Evolutionary conservation across 768 basidiomycete species (phyloP), one percentile per base, ranked within the genome.

Genomic region (Rhizopogon vulgaris): DNA sequence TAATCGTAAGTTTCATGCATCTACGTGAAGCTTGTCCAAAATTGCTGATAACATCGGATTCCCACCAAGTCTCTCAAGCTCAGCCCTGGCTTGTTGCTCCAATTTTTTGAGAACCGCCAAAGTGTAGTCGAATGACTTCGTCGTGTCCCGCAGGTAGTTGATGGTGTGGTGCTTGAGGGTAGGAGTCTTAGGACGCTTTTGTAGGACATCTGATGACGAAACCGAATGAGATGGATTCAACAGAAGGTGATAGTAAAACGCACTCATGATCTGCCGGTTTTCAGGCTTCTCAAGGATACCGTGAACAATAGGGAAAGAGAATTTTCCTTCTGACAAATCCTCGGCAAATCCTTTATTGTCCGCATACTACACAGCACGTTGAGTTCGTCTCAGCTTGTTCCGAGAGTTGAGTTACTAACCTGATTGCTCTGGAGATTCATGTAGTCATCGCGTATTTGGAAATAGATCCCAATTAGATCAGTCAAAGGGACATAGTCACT

Each of bases 271-370:
- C 66, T 87, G 87, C 32, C 83, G 78, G 67, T 91, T 92, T 0
- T 83, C 77, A 10, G 73, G 75, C 63, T 93, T 83, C 6, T 88
- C 79, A 28, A 87, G 83, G 42, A 97, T 85, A 17, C 88, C 84
- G 66, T 97, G 95, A 1, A 98, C 85, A 30, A 97, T 77, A 0
- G 94, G 94, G 70, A 98, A 98, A 3, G 91, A 94, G 73, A 98
- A 98, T 67, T 98, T 98, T 6, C 95, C 95, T 71, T 97, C 95
- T 0, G 90, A 87, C 12, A 98, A 74, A 64, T 98, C 95, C 68
- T 98, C 94, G 0, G 89, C 90, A 66, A 90, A 95, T 2, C 88
- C 88, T 64, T 90, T 90, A 64, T 86, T 89, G 39, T 80, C 78
- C 2, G 83, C 73, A 62, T 97, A 97, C 91, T 95, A 41, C 27